phyloP scores from a whole-genome alignment of 768 basidiomycete species.

The Boletus eberwhitei region DNA sequence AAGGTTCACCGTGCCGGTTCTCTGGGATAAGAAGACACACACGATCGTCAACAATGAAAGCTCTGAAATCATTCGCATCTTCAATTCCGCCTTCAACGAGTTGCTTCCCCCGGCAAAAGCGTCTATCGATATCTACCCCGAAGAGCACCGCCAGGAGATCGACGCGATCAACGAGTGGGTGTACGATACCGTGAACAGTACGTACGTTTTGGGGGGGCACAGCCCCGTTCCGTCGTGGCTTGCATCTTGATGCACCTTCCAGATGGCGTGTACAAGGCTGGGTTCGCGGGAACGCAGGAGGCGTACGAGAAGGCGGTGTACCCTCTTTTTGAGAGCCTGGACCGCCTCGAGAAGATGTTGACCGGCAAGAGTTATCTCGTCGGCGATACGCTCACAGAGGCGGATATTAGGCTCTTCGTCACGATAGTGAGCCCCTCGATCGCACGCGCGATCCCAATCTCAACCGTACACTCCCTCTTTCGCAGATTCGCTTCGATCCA shows the following conservation, averaged over 20 bases:
- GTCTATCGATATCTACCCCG: slow-evolving; percentile 74
- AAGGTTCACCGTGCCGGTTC: slow-evolving; percentile 82
- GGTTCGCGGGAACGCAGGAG: slow-evolving; percentile 77
- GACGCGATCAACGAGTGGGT: slow-evolving; percentile 85
- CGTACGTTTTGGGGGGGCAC: slow-evolving; percentile 22
- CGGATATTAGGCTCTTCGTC: slow-evolving; percentile 86
- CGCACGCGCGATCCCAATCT: not conserved
- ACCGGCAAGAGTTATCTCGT: slow-evolving; percentile 79
- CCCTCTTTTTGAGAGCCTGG: slow-evolving; percentile 74
- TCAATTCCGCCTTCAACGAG: slow-evolving; percentile 84
- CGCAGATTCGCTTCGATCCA: slow-evolving; percentile 80
- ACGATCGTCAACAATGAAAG: slow-evolving; percentile 96
- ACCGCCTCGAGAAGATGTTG: slow-evolving; percentile 75
- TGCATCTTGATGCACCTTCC: not conserved
- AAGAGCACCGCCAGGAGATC: slow-evolving; percentile 66
- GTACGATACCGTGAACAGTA: slow-evolving; percentile 82
- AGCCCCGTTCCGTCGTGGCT: not conserved
- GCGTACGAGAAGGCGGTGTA: slow-evolving; percentile 79
- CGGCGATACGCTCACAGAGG: slow-evolving; percentile 80
- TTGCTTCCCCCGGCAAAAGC: slow-evolving; percentile 64
- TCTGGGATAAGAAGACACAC: slow-evolving; percentile 89
- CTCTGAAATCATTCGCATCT: slow-evolving; percentile 90
- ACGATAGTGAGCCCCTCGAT: slow-evolving; percentile 61
- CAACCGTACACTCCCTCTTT: not conserved
- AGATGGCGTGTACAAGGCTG: slow-evolving; percentile 88